Evolutionary conservation across 2,329 filamentous ascomycete genomes (phyloP).

Genomic region (Pseudogymnoascus sp.): DNA sequence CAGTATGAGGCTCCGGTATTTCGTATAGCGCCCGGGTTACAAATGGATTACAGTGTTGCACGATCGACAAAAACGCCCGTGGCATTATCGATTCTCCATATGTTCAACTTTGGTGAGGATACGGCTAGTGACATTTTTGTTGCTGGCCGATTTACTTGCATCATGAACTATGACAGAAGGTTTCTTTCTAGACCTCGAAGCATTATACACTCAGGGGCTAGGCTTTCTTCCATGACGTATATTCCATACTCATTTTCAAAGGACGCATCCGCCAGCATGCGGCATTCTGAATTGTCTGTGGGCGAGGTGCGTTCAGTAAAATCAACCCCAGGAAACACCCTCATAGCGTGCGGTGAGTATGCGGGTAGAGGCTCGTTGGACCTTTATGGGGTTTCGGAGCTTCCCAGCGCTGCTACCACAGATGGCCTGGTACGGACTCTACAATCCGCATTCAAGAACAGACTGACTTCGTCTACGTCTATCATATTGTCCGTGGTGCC

Average conservation of each 20-base stretch:
- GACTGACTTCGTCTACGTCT: constrained; percentile 71
- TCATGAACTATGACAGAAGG: constrained; percentile 81
- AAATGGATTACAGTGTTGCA: not conserved
- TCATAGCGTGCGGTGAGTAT: constrained; percentile 83
- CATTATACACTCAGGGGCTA: constrained; percentile 76
- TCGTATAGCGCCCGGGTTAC: not conserved
- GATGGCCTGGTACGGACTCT: constrained; percentile 31
- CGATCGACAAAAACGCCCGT: constrained; percentile 34
- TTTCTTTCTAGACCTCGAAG: constrained; percentile 71
- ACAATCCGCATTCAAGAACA: constrained; percentile 60
- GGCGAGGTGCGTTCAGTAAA: constrained; percentile 49
- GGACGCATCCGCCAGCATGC: constrained; percentile 50
- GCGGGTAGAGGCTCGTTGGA: constrained; percentile 86
- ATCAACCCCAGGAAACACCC: constrained; percentile 48
- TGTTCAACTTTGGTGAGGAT: constrained; percentile 45
- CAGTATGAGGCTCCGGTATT: not conserved
- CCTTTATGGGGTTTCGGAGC: constrained; percentile 59
- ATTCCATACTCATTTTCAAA: constrained; percentile 62
- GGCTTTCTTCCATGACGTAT: constrained; percentile 64
- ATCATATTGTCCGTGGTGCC: constrained; percentile 74
- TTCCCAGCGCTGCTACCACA: constrained; percentile 21
- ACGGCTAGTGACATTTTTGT: constrained; percentile 71
- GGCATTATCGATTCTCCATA: constrained; percentile 73
- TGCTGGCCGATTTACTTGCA: constrained; percentile 78
- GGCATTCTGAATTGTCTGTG: constrained; percentile 46